Evolutionary conservation across 345 rosid species (phyloP).

Genomic region (Lenwebbia sp.): DNA sequence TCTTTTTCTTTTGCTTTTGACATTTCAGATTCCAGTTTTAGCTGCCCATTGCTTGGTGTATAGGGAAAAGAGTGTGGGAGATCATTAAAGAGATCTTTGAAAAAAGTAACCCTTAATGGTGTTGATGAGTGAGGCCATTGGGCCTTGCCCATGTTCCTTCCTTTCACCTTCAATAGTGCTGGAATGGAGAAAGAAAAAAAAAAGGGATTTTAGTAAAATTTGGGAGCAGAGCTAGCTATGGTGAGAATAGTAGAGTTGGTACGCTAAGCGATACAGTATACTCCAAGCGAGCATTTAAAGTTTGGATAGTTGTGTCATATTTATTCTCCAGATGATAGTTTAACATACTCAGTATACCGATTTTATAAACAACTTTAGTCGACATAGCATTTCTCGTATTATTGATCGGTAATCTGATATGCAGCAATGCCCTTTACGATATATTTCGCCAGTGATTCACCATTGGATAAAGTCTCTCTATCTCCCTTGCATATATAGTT

Average conservation of each 20-base stretch:
- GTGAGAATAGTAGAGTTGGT: neutral
- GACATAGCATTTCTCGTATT: neutral
- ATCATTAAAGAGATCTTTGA: conserved; percentile 1
- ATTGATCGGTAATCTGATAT: neutral
- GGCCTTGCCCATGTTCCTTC: neutral
- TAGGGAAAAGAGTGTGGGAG: conserved; percentile 14
- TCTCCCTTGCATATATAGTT: neutral
- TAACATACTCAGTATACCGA: neutral
- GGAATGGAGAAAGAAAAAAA: neutral
- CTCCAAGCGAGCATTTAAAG: neutral
- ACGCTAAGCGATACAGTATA: neutral
- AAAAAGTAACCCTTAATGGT: conserved; percentile 18
- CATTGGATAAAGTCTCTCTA: neutral
- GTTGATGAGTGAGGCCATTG: neutral
- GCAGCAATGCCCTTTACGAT: neutral
- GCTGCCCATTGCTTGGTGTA: conserved; percentile 24
- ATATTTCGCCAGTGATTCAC: neutral
- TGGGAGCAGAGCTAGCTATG: neutral
- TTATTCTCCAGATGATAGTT: neutral
- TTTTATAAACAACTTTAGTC: neutral
- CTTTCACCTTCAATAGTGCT: neutral
- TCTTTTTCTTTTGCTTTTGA: neutral
- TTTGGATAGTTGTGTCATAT: neutral
- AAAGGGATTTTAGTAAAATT: neutral
- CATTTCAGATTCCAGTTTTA: conserved; percentile 6